Conservation (phyloP, 2,329 filamentous ascomycete genomes). For the Pseudocercospora cruenta region DNA sequence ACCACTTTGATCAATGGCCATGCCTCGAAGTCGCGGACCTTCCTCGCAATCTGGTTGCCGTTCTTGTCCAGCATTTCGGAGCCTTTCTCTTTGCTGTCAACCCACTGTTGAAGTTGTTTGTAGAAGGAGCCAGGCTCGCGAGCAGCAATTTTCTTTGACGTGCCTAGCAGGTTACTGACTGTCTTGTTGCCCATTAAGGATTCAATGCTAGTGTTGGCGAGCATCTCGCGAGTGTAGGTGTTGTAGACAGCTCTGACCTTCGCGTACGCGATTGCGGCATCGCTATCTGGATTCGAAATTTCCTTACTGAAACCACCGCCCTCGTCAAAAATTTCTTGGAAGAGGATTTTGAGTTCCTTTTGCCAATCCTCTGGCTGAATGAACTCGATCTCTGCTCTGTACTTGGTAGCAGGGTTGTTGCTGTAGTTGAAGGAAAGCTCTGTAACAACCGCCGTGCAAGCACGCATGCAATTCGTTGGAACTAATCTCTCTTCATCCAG, state of each 20-base stretch:
- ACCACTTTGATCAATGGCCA: constrained; percentile 61
- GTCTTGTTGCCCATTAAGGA: constrained; percentile 48
- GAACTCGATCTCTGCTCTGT: constrained; percentile 63
- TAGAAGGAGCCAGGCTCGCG: constrained; percentile 49
- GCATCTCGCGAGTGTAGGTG: constrained; percentile 46
- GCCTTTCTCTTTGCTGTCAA: constrained; percentile 60
- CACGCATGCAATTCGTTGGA: constrained; percentile 62
- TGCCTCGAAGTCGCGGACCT: constrained; percentile 41
- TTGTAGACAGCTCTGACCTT: constrained; percentile 54
- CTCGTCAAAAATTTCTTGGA: constrained; percentile 52
- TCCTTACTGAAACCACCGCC: constrained; percentile 46
- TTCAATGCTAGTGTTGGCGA: constrained; percentile 41
- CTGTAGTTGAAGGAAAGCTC: constrained; percentile 62
- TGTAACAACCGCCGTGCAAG: constrained; percentile 65
- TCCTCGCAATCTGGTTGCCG: constrained; percentile 40
- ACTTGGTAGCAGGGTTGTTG: constrained; percentile 44
- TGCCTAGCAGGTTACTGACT: constrained; percentile 53
- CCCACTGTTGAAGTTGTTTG: constrained; percentile 51
- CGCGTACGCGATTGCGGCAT: constrained; percentile 54
- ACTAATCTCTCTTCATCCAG: constrained; percentile 63
- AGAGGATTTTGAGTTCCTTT: constrained; percentile 54
- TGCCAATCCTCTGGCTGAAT: constrained; percentile 57
- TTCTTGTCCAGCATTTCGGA: constrained; percentile 37
- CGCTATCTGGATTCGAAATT: constrained; percentile 47
- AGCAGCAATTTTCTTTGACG: constrained; percentile 45